Base-by-base conservation (phyloP, 352 stramenopile species). In the Aphanomyces astaci region DNA sequence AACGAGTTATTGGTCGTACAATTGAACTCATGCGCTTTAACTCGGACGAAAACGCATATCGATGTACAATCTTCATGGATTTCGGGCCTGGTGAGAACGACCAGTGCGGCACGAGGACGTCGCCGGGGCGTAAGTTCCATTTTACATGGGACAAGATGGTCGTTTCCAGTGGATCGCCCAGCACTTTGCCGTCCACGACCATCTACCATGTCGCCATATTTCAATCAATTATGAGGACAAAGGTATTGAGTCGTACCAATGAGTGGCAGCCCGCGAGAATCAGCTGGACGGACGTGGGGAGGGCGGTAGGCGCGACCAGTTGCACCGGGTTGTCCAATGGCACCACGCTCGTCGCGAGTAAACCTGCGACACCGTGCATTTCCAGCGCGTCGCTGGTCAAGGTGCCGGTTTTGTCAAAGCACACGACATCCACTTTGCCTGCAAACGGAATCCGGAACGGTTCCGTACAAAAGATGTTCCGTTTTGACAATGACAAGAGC, bases 401-500 rank as follows among this genome's bases (percentile, higher is more conserved):
- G 7, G 95, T 98, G 22, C 96, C 96, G 0, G 94, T 98, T 73
- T 98, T 98, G 78, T 98, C 95, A 71, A 98, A 98, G 69, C 84
- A 97, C 73, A 91, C 97, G 3, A 94, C 72, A 68, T 96, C 78
- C 1, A 98, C 79, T 43, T 90, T 86, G 24, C 94, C 95, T 31
- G 92, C 94, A 28, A 96, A 85, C 11, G 94, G 91, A 64, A 98
- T 98, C 5, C 95, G 87, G 71, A 96, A 98, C 25, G 90, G 90
- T 73, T 98, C 95, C 0, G 94, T 98, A 75, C 94, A 98, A 72
- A 92, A 98, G 22, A 98, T 86, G 65, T 76, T 82, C 57, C 85
- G 73, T 71, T 94, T 95, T 13, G 87, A 86, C 32, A 98, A 78
- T 60, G 86, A 78, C 13, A 87, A 71, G 19, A 98, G 79, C 64